Conservation (phyloP, 2,329 filamentous ascomycete genomes). For the Calonectria hongkongensis region DNA sequence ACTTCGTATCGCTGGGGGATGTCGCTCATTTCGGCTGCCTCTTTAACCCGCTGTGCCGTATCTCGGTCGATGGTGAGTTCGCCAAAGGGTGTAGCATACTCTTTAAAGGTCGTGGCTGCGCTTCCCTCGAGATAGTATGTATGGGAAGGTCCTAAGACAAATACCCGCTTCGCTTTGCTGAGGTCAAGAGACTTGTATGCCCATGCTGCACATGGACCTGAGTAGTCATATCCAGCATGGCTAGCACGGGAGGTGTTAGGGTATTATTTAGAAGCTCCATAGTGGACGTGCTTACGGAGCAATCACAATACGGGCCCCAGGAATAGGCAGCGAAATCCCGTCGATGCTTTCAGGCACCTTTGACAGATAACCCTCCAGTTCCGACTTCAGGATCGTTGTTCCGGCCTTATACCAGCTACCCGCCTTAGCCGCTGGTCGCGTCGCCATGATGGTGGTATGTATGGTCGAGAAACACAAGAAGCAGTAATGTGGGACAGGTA, state of each 20-base stretch:
- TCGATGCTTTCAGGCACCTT: slow-evolving; percentile 81
- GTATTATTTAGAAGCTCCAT: rapidly evolving
- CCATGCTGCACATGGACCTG: slow-evolving; percentile 93
- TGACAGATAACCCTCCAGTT: slow-evolving; percentile 86
- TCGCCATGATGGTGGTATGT: slow-evolving; percentile 43
- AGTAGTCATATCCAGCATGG: slow-evolving; percentile 95
- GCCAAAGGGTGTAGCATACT: slow-evolving; percentile 85
- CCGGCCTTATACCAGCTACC: slow-evolving; percentile 89
- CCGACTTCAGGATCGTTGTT: slow-evolving; percentile 73
- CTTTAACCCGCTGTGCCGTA: slow-evolving; percentile 70
- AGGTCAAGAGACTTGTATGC: slow-evolving; percentile 94
- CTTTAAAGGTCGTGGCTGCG: slow-evolving; percentile 82
- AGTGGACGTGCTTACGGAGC: slow-evolving; percentile 82
- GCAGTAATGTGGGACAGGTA: not conserved
- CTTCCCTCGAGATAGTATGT: slow-evolving; percentile 87
- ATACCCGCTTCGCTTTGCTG: slow-evolving; percentile 87
- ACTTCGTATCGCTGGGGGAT: slow-evolving; percentile 83
- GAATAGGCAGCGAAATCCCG: slow-evolving; percentile 77
- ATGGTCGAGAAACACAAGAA: not conserved
- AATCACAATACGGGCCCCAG: slow-evolving; percentile 89
- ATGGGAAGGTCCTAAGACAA: slow-evolving; percentile 94
- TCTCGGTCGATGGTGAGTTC: slow-evolving; percentile 78
- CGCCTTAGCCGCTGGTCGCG: slow-evolving; percentile 81
- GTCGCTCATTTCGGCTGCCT: slow-evolving; percentile 59
- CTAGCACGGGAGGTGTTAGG: slow-evolving; percentile 65